Percentiles rank a stretch among this genome's conserved stretches.
phyloP scores from a whole-genome alignment of 2,329 filamentous ascomycete species.

The Ascochyta fabae region DNA sequence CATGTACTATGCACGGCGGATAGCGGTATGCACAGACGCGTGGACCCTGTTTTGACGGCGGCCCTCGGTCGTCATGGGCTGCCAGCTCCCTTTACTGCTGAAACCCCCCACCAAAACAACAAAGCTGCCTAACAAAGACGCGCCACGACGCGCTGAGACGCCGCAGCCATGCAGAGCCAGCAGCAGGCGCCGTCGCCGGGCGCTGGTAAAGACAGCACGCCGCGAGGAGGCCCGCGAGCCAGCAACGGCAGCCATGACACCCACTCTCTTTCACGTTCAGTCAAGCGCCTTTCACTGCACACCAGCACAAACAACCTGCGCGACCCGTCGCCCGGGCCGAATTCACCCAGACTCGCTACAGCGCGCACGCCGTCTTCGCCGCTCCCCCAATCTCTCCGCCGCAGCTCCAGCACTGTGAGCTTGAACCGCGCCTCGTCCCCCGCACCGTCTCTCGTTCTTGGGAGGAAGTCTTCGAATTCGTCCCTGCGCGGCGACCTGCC shows the following conservation, averaged over 20 bases:
- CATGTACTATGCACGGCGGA: no score
- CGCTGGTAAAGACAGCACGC: slow-evolving; percentile 19
- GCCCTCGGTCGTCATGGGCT: not conserved
- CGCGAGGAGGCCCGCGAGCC: slow-evolving; percentile 21
- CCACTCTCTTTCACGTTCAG: slow-evolving; percentile 40
- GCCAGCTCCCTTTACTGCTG: slow-evolving; percentile 4
- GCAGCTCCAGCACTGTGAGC: slow-evolving; percentile 54
- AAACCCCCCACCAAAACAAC: slow-evolving; percentile 20
- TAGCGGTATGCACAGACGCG: slow-evolving; percentile 12
- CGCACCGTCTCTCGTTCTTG: slow-evolving; percentile 50
- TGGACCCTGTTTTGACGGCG: slow-evolving; percentile 4
- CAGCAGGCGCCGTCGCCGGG: slow-evolving; percentile 17
- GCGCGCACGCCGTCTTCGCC: slow-evolving; percentile 39
- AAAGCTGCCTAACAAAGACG: slow-evolving; percentile 21
- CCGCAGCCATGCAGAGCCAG: slow-evolving; percentile 37
- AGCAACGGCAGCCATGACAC: slow-evolving; percentile 46
- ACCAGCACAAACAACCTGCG: slow-evolving; percentile 37
- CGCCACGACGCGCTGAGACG: slow-evolving; percentile 33
- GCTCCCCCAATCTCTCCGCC: slow-evolving; percentile 44
- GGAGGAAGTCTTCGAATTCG: slow-evolving; percentile 52
- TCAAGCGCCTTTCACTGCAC: slow-evolving; percentile 49
- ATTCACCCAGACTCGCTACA: slow-evolving; percentile 31
- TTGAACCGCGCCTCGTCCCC: slow-evolving; percentile 48
- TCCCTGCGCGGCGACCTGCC: slow-evolving; percentile 50
- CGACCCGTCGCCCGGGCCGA: slow-evolving; percentile 38